Percentiles rank a stretch among this genome's conserved stretches.
These are phyloP conservation scores for Pseudofabraea citricarpa DNA, from an alignment of 2,329 filamentous ascomycete genomes.

Conservation along the genomic window DNA sequence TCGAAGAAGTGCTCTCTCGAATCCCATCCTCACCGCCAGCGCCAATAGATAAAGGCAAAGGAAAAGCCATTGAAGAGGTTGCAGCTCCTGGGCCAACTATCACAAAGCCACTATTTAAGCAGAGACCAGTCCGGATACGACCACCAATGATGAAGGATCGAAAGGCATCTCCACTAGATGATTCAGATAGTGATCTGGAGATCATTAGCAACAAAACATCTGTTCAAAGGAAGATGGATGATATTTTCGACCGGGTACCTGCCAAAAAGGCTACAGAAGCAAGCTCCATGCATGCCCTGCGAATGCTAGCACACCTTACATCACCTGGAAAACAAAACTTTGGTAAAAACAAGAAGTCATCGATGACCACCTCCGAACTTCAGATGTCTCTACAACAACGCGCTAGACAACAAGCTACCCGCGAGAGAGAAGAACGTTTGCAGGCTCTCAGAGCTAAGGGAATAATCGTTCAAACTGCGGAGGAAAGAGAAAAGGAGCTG, in stretches of 20 bases:
- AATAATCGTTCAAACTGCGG: conserved; percentile 74
- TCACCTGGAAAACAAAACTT: conserved; percentile 51
- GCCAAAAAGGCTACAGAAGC: conserved; percentile 58
- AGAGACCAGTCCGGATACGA: conserved; percentile 32
- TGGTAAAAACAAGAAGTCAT: conserved; percentile 39
- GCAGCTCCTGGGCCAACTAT: conserved; percentile 5
- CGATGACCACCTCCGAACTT: conserved; percentile 66
- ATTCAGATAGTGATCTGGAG: conserved; percentile 42
- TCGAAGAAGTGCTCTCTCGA: conserved; percentile 12
- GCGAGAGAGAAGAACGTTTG: conserved; percentile 72
- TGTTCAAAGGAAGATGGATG: conserved; percentile 45
- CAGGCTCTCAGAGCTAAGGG: conserved; percentile 75
- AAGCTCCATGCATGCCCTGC: conserved; percentile 61
- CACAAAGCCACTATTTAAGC: conserved; percentile 18
- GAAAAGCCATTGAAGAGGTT: conserved; percentile 41
- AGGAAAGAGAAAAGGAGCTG: conserved; percentile 79
- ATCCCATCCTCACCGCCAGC: conserved; percentile 12
- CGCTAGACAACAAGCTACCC: conserved; percentile 73
- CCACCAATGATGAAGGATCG: conserved; percentile 33
- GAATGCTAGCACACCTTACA: conserved; percentile 67
- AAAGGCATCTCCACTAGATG: conserved; percentile 28
- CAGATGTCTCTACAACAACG: conserved; percentile 63
- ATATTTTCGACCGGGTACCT: conserved; percentile 68
- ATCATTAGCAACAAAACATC: conserved; percentile 27
- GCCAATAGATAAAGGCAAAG: conserved; percentile 53